Conservation (phyloP, 306 rosid species). For the Fagus sylvatica region DNA sequence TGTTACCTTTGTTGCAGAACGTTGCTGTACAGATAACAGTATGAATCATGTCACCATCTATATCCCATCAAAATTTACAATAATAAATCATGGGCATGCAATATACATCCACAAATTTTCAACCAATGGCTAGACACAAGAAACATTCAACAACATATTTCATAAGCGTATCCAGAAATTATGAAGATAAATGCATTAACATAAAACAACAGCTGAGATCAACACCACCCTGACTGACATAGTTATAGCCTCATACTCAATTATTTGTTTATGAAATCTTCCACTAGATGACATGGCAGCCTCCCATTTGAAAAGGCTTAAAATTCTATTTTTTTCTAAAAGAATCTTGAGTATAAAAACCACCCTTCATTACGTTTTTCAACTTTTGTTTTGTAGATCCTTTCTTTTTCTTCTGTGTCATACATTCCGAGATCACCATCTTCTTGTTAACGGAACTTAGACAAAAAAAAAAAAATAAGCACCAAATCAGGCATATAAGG, state of each 20-base stretch:
- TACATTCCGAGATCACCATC: background rate
- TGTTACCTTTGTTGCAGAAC: constrained; percentile 95
- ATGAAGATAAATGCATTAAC: background rate
- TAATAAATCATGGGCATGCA: background rate
- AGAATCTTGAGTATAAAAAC: background rate
- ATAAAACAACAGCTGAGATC: background rate
- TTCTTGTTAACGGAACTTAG: background rate
- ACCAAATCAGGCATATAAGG: background rate
- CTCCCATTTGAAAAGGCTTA: background rate
- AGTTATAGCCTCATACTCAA: background rate
- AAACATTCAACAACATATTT: background rate
- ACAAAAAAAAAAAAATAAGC: constrained; percentile 1
- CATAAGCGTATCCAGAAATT: background rate
- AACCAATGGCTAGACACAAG: background rate
- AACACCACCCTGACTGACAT: background rate
- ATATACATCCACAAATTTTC: background rate
- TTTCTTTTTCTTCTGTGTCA: background rate
- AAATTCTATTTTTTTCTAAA: no score
- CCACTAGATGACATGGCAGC: background rate
- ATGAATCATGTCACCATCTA: constrained; percentile 20
- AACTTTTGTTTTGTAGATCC: background rate
- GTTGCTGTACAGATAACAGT: constrained; percentile 61
- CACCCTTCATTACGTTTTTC: background rate
- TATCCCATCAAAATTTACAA: background rate
- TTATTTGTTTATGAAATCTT: background rate